Evolutionary conservation across 2,329 filamentous ascomycete genomes (phyloP).

Genomic region (Epicoccum nigrum): DNA sequence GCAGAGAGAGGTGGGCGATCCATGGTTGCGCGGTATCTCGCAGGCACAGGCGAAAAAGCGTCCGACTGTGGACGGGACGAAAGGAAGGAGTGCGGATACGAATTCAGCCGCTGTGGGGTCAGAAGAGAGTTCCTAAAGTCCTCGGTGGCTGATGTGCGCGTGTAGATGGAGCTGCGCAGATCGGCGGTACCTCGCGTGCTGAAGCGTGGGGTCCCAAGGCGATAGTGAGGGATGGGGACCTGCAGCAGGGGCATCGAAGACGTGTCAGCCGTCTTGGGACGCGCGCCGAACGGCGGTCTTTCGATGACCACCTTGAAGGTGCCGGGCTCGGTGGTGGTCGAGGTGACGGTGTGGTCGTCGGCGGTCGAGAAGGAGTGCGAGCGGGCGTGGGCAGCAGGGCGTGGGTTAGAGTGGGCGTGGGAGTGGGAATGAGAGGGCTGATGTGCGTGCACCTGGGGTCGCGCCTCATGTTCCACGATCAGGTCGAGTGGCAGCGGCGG

Average conservation of each 20-base stretch:
- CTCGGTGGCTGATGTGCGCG: constrained; percentile 69
- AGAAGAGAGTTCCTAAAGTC: constrained; percentile 69
- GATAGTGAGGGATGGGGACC: constrained; percentile 82
- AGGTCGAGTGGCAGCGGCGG: constrained; percentile 27
- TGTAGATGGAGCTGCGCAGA: constrained; percentile 80
- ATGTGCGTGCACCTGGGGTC: constrained; percentile 9
- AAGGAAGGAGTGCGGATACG: constrained; percentile 41
- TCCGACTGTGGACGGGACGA: constrained; percentile 47
- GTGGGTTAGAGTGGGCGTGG: constrained; percentile 33
- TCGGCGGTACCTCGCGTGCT: constrained; percentile 76
- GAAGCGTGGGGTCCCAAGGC: constrained; percentile 81
- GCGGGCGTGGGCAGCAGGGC: constrained; percentile 51
- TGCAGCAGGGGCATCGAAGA: constrained; percentile 65
- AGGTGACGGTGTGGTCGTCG: constrained; percentile 62
- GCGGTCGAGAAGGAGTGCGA: constrained; percentile 79
- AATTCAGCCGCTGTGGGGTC: constrained; percentile 48
- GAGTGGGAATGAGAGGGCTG: constrained; percentile 26
- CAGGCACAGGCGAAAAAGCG: constrained; percentile 43
- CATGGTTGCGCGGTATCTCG: constrained; percentile 45
- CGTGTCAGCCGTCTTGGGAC: constrained; percentile 68
- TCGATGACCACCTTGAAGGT: constrained; percentile 83
- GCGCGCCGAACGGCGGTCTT: constrained; percentile 62
- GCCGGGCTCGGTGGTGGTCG: constrained; percentile 64
- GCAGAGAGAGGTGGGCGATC: constrained; percentile 42
- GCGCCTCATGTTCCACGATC: constrained; percentile 8